Conservation (phyloP, 2,329 filamentous ascomycete genomes). For the Cadophora malorum region DNA sequence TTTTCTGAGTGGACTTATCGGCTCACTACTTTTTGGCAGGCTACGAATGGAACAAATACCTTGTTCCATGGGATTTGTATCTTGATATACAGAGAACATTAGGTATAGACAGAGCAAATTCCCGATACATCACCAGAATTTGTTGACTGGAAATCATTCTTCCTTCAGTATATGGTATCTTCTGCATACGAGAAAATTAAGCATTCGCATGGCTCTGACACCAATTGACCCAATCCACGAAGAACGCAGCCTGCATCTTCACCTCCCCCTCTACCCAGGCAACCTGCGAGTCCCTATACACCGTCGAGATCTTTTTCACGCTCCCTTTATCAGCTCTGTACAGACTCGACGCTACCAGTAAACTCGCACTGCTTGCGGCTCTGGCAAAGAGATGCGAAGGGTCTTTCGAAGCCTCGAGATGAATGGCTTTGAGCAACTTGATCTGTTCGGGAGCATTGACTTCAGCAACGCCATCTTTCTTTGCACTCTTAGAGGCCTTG, state of each 20-base stretch:
- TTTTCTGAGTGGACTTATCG: no score
- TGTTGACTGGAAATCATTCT: neutral
- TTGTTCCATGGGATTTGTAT: no score
- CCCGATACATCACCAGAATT: no score
- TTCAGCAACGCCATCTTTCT: constrained; percentile 52
- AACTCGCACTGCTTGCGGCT: constrained; percentile 75
- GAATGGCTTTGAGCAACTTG: constrained; percentile 68
- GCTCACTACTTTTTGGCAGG: no score
- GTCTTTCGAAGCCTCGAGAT: constrained; percentile 69
- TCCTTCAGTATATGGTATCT: neutral
- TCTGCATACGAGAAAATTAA: neutral
- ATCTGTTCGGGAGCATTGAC: constrained; percentile 50
- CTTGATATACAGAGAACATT: no score
- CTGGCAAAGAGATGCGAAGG: constrained; percentile 73
- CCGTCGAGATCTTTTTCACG: constrained; percentile 61
- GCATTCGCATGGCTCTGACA: constrained; percentile 55
- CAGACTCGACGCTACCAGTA: constrained; percentile 70
- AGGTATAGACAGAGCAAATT: no score
- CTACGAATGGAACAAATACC: no score
- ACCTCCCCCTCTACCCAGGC: constrained; percentile 63
- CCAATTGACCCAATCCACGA: constrained; percentile 79
- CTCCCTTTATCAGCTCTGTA: constrained; percentile 59
- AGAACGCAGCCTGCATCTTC: constrained; percentile 69
- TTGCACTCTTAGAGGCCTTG: constrained; percentile 65
- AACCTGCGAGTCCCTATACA: constrained; percentile 69